Evolutionary conservation across 305 asterid genomes (phyloP).

Genomic region (Plantago lanceolata): DNA sequence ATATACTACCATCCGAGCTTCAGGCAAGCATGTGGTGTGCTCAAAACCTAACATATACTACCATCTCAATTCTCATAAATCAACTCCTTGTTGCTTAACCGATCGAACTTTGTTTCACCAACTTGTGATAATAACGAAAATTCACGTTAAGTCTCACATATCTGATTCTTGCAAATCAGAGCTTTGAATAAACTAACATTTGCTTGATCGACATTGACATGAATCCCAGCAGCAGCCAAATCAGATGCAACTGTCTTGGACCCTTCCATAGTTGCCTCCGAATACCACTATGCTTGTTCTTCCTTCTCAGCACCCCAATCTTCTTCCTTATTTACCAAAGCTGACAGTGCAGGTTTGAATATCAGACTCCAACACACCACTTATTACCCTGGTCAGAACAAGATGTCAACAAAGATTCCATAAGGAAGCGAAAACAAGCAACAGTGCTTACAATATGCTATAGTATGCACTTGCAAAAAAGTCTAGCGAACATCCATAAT

Average conservation of each 20-base stretch:
- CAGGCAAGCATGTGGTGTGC: too few relatives aligned
- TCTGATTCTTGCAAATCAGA: too few relatives aligned
- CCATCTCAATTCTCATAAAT: constrained; percentile 50
- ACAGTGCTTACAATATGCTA: constrained; percentile 1
- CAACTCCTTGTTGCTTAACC: constrained; percentile 57
- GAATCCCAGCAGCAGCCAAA: constrained; percentile 79
- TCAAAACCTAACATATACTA: too few relatives aligned
- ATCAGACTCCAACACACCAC: too few relatives aligned
- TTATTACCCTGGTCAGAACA: constrained; percentile 54
- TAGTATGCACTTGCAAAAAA: too few relatives aligned
- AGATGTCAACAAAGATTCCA: constrained; percentile 8
- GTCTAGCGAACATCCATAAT: too few relatives aligned
- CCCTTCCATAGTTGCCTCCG: constrained; percentile 79
- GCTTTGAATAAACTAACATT: constrained; percentile 19
- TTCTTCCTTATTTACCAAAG: too few relatives aligned
- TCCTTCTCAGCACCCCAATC: too few relatives aligned
- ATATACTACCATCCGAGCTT: too few relatives aligned
- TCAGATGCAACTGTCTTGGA: constrained; percentile 78
- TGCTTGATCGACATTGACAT: constrained; percentile 21
- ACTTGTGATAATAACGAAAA: constrained; percentile 32
- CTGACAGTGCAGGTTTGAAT: too few relatives aligned
- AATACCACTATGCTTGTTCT: too few relatives aligned
- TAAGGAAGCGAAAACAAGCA: constrained; percentile 22
- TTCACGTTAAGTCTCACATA: background rate
- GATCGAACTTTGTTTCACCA: constrained; percentile 28